A percentile compares a stretch with the other conserved stretches of the same genome.
Evolutionary conservation across 805 yeast species (phyloP).

Genomic region (Metschnikowia cerradonensis): DNA sequence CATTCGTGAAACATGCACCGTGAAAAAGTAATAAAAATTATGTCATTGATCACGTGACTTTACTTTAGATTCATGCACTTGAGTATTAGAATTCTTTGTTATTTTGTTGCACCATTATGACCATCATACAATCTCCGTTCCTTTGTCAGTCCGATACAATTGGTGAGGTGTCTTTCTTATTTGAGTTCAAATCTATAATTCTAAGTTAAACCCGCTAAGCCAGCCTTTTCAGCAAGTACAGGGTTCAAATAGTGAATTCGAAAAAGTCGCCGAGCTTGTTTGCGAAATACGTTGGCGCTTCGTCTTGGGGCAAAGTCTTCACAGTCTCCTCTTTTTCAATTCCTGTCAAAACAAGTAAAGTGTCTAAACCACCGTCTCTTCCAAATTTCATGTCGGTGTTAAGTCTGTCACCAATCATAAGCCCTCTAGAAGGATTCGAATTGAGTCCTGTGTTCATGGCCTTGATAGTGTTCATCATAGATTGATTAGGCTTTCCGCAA

Average conservation of each 20-base stretch:
- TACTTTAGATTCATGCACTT: not conserved
- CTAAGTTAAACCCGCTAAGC: not conserved
- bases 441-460: conserved; percentile 49
- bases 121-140: not conserved
- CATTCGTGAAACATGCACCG: conserved; percentile 4
- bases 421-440: conserved; percentile 54
- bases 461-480: conserved; percentile 86
- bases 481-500: conserved; percentile 88
- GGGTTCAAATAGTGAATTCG: conserved; percentile 36
- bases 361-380: conserved; percentile 77
- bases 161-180: not conserved
- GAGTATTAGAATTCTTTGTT: not conserved
- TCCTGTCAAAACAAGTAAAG: conserved; percentile 86
- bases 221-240: not conserved
- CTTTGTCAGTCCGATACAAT: not conserved
- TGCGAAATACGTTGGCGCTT: conserved; percentile 67
- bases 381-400: conserved; percentile 96
- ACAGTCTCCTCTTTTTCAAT: conserved; percentile 75
- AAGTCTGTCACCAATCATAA: conserved; percentile 94
- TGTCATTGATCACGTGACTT: conserved; percentile 4
- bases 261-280: conserved; percentile 73
- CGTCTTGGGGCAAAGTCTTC: conserved; percentile 30
- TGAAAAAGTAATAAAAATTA: conserved; percentile 4
- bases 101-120: not conserved
- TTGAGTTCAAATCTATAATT: not conserved